phyloP scores from a whole-genome alignment of 768 basidiomycete species.

The Amanita pseudoporphyria region DNA sequence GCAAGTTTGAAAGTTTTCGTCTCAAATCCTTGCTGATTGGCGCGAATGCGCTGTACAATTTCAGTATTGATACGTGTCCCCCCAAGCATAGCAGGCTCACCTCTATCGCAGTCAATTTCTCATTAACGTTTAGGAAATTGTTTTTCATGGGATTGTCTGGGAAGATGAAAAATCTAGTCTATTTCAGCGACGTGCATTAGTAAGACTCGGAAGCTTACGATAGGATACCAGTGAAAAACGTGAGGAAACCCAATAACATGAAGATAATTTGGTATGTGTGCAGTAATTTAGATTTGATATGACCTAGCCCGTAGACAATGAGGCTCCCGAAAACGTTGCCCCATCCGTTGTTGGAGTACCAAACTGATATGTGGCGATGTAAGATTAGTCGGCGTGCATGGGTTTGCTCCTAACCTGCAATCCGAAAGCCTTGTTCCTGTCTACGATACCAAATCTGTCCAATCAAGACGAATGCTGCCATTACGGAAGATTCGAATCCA shows the following conservation, averaged over 20 bases:
- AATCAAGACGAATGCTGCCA: conserved; percentile 21
- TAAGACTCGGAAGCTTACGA: conserved; percentile 12
- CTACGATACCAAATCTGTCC: conserved; percentile 27
- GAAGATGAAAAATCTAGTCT: conserved; percentile 21
- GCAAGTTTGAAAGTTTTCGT: conserved; percentile 22
- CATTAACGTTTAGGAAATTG: conserved; percentile 20
- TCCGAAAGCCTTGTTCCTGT: conserved; percentile 24
- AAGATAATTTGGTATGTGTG: conserved; percentile 23
- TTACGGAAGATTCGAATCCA: conserved; percentile 23
- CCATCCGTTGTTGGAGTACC: conserved; percentile 23
- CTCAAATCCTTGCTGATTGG: conserved; percentile 26
- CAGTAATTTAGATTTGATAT: conserved; percentile 17
- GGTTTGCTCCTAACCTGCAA: conserved; percentile 17
- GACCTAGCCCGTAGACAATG: conserved; percentile 26
- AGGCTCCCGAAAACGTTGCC: conserved; percentile 26
- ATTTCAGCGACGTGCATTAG: not conserved
- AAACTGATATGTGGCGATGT: conserved; percentile 15
- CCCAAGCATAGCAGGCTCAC: conserved; percentile 9
- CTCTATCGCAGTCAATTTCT: conserved; percentile 24
- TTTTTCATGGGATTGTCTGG: conserved; percentile 23
- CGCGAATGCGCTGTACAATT: conserved; percentile 18
- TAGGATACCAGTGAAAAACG: conserved; percentile 17
- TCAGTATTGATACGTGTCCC: not conserved
- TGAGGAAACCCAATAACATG: conserved; percentile 19
- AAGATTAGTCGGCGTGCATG: not conserved